Conservation (phyloP, 495 filamentous ascomycete genomes). For the Polyplosphaeria fusca region DNA sequence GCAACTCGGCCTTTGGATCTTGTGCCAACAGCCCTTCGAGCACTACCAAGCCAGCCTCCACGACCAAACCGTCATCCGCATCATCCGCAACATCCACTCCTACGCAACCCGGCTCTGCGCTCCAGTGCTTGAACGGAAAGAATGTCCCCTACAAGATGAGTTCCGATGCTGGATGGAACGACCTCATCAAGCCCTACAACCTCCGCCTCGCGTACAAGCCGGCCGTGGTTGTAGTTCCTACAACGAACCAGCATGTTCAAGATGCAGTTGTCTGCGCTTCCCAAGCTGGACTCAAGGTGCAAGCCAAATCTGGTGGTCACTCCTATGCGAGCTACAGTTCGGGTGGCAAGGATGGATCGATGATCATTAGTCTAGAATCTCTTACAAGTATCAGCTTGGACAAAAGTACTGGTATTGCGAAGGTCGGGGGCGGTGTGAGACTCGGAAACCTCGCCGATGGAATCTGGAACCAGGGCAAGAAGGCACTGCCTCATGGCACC, state of each 20-base stretch:
- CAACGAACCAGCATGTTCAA: conserved; percentile 55
- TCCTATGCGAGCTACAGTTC: conserved; percentile 60
- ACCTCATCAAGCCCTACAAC: conserved; percentile 53
- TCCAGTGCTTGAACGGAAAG: conserved; percentile 19
- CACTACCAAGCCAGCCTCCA: background rate
- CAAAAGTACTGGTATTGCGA: conserved; percentile 54
- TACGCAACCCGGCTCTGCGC: background rate
- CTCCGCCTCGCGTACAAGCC: conserved; percentile 60
- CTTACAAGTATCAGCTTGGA: conserved; percentile 52
- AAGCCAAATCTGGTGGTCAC: conserved; percentile 70
- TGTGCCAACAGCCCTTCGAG: conserved; percentile 15
- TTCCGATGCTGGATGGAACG: conserved; percentile 11
- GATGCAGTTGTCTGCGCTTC: conserved; percentile 59
- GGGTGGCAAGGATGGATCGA: conserved; percentile 53
- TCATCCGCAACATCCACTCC: background rate
- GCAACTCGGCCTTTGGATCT: conserved; percentile 8
- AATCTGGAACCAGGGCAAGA: conserved; percentile 58
- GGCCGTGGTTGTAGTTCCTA: conserved; percentile 60
- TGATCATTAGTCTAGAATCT: conserved; percentile 57
- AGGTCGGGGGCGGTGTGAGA: conserved; percentile 61
- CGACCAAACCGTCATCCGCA: background rate
- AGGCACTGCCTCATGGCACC: conserved; percentile 66
- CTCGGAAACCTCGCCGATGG: conserved; percentile 58
- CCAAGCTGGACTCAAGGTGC: conserved; percentile 56
- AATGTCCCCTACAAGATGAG: conserved; percentile 19